Base-by-base conservation (phyloP, 1,284 basidiomycete genomes). In the Ceratobasidium sp. region DNA sequence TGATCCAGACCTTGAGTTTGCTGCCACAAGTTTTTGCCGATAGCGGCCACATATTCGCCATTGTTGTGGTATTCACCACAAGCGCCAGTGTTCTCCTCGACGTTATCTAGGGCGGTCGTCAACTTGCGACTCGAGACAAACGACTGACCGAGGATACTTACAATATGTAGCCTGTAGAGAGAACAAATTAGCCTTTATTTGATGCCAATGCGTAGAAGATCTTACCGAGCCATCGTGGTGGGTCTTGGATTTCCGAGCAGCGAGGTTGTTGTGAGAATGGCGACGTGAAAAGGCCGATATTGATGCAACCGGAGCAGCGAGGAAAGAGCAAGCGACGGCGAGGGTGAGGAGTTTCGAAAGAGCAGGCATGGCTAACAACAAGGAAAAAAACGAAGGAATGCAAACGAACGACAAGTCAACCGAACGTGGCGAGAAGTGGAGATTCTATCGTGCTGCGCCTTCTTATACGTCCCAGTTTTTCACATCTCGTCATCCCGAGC, bases 61-160 rank as follows among this genome's bases (percentile, higher is more conserved):
- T 59, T 59, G 36, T 59, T 39, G 57, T 59, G 34, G 21, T 59
- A 41, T n/a, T 43, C 34, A 4, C 57, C 57, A 26, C 57, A 59
- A 21, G 57, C 57, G 14, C 57, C 57, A 28, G 57, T 59, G 36
- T 43, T 43, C 23, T 59, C 57, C n/a, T 59, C 57, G 18, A 59
- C 36, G 26, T 59, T 59, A 23, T 59, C 57, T 59, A 36, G 14
- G 8, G 14, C 6, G 6, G 14, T 14, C 8, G 6, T 39, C 8
- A 39, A 39, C 14, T 6, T 39, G 6, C 6, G 6, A 39, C 8
- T 14, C 14, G 14, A 34, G 30, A 30, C 30, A n/a, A 14, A 10
- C 28, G 36, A 55, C 32, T 14, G 18, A 18, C 1, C 4, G 36
- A 43, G 23, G 23, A 36, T 39, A 59, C 57, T 4, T 23, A 59